Base-by-base conservation (phyloP, 1,284 basidiomycete genomes). In the Exobasidium cylindrosporum region DNA sequence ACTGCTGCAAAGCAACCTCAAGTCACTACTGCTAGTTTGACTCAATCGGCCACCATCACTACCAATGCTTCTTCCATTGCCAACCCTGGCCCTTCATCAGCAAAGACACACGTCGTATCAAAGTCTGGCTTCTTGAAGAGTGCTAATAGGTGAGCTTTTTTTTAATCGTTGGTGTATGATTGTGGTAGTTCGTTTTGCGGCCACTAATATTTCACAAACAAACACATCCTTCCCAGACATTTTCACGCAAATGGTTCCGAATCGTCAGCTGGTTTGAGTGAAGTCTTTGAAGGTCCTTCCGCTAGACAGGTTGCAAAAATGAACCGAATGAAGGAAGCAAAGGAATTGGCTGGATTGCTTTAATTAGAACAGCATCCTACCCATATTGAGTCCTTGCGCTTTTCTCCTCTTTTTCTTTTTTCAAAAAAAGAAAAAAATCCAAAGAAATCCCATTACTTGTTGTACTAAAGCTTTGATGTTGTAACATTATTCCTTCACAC, bases 271-370 rank as follows among this genome's bases (percentile, higher is more conserved):
- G 49, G 49, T 24, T 31, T 53, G 26, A 53, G 13, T 14, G 49
- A 53, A 17, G 17, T 24, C n/a, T 4, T 14, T 24, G 24, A 24
- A 14, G 21, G 47, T 23, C 4, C 24, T 2, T 21, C 17, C 24
- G 24, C 17, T 53, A 14, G 3, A 17, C 14, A 21, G 3, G 24
- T 3, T 24, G 30, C 26, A 31, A 53, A 53, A 10, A 17, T 53
- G 7, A 17, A 28, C 14, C 49, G 49, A 4, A 53, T 53, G 49
- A 17, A 31, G 4, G 30, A 53, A 17, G 49, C 49, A 53, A 53
- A 53, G 24, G 49, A 53, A 28, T 31, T 53, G 26, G 49, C 49
- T 24, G 49, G 49, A 14, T 17, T 45, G 49, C 24, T 53, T 24
- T 17, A 53, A 17, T 53, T 21, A 24, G 28, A 24, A n/a, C 14